Conservation (phyloP, 208 protist genomes). For the Phytomonas francai region DNA sequence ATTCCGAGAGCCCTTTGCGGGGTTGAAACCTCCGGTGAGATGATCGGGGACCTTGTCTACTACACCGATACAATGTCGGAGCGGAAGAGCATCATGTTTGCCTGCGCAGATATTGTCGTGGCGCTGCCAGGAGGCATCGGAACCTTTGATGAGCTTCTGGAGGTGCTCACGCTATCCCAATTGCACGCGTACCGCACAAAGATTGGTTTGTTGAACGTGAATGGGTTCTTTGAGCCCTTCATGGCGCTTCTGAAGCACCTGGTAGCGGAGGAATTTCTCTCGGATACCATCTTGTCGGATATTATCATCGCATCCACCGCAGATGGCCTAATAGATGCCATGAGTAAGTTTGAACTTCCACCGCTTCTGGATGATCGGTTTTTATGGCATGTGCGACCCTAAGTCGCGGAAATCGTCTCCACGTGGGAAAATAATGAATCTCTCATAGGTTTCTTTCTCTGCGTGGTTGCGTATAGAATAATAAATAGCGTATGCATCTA, state of each 20-base stretch:
- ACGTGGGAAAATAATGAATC: too few species aligned
- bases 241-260: constrained; percentile 43
- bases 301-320: constrained; percentile 41
- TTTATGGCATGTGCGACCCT: constrained; percentile 42
- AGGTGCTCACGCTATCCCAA: constrained; percentile 78
- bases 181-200: constrained; percentile 60
- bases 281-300: constrained; percentile 21
- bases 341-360: constrained; percentile 31
- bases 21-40: constrained; percentile 45
- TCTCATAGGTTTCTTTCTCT: too few species aligned
- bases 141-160: constrained; percentile 81
- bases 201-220: constrained; percentile 67
- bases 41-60: constrained; percentile 55
- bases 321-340: constrained; percentile 36
- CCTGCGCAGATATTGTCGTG: constrained; percentile 48
- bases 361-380: constrained; percentile 19
- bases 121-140: constrained; percentile 71
- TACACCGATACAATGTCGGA: constrained; percentile 69
- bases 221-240: constrained; percentile 68
- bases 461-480: neutral
- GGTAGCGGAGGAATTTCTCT: constrained; percentile 57
- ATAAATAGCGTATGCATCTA: neutral
- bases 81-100: constrained; percentile 84
- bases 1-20: constrained; percentile 44
- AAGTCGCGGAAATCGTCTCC: constrained; percentile 10